These are phyloP conservation scores for Talaromyces adpressus DNA, from an alignment of 495 filamentous ascomycete genomes.

Conservation along the genomic window DNA sequence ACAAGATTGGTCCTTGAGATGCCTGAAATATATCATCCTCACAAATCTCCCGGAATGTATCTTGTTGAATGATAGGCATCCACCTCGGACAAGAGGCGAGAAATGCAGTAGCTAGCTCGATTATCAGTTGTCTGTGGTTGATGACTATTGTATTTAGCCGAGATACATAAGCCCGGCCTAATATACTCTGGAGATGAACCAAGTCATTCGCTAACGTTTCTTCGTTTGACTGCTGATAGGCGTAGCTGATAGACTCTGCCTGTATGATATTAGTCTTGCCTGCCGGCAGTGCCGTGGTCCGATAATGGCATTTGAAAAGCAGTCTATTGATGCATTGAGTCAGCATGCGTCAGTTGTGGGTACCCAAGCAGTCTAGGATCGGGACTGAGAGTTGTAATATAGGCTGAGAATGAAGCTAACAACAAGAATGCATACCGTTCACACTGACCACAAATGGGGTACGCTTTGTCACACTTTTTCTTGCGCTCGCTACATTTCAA, in stretches of 20 bases:
- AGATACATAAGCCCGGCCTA: neutral
- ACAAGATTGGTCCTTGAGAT: neutral
- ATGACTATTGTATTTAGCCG: neutral
- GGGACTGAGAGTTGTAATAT: neutral
- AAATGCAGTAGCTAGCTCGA: neutral
- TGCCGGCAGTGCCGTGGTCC: neutral
- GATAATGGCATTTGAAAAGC: slow-evolving; percentile 4
- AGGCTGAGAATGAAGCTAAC: neutral
- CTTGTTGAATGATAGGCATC: slow-evolving; percentile 3
- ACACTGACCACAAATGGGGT: neutral
- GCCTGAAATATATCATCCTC: neutral
- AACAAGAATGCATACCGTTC: neutral
- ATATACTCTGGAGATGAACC: neutral
- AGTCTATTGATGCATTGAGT: neutral
- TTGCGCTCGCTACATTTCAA: slow-evolving; percentile 3
- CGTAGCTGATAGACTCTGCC: neutral
- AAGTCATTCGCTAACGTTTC: neutral
- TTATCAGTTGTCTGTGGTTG: neutral
- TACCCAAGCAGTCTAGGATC: neutral
- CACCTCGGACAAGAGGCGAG: slow-evolving; percentile 3
- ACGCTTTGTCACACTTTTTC: slow-evolving; percentile 5
- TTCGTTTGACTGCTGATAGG: neutral
- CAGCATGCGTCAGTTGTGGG: neutral
- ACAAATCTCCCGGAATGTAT: neutral
- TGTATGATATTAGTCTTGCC: neutral